Percentiles rank a stretch among this genome's conserved stretches.
Evolutionary conservation across 352 stramenopile genomes (phyloP).

Genomic region (Phytopythium montanum): DNA sequence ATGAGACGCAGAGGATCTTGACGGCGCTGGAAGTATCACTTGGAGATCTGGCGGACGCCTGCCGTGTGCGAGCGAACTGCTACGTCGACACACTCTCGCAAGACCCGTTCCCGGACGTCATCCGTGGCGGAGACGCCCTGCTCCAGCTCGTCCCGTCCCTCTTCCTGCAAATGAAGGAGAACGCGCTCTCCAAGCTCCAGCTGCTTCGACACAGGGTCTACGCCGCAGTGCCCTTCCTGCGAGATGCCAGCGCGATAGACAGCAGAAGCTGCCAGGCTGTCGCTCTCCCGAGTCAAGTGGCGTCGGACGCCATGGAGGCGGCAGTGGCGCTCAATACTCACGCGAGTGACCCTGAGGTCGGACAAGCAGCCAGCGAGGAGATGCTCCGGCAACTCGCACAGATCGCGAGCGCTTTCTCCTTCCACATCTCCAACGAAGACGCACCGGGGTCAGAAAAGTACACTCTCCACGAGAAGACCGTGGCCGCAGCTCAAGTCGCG

Average conservation of each 20-base stretch:
- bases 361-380: constrained; percentile 26
- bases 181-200: constrained; percentile 28
- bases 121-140: constrained; percentile 20
- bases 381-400: constrained; percentile 29
- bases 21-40: constrained; percentile 42
- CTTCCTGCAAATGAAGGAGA: constrained; percentile 42
- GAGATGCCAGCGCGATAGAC: constrained; percentile 9
- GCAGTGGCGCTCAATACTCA: constrained; percentile 17
- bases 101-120: constrained; percentile 19
- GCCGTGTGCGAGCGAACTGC: constrained; percentile 29
- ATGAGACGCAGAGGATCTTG: constrained; percentile 21
- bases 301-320: constrained; percentile 25
- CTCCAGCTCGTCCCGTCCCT: constrained; percentile 35
- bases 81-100: constrained; percentile 25
- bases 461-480: constrained; percentile 21
- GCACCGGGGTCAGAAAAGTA: constrained; percentile 11
- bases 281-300: constrained; percentile 13
- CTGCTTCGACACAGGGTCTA: constrained; percentile 32
- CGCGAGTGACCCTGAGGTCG: constrained; percentile 10
- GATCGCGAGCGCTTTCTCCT: constrained; percentile 29
- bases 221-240: constrained; percentile 35
- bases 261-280: constrained; percentile 15
- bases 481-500: constrained; percentile 20
- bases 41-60: constrained; percentile 28
- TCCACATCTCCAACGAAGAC: constrained; percentile 16